Percentiles rank a stretch among this genome's conserved stretches.
Conservation (phyloP, 2,329 filamentous ascomycete genomes). For the Ambrosiella beaveri region DNA sequence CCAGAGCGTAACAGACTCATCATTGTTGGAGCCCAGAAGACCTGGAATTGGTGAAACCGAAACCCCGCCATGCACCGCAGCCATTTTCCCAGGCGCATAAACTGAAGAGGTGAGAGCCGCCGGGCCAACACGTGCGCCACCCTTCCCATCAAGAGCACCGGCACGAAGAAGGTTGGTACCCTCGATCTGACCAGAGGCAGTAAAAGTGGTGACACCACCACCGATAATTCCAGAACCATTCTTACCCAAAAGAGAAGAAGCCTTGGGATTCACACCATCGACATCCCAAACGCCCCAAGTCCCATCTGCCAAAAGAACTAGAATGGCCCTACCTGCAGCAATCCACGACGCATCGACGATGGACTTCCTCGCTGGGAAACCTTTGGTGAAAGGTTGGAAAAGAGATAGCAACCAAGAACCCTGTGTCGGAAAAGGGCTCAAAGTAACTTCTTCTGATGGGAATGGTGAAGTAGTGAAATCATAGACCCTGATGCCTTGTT, state of each 20-base stretch:
- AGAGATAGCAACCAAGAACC: conserved; percentile 49
- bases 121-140: conserved; percentile 24
- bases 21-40: conserved; percentile 24
- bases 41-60: conserved; percentile 29
- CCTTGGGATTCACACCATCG: conserved; percentile 35
- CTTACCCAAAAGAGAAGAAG: conserved; percentile 30
- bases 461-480: conserved; percentile 39
- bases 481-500: conserved; percentile 43
- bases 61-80: conserved; percentile 35
- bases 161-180: conserved; percentile 38
- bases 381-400: conserved; percentile 37
- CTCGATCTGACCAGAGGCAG: conserved; percentile 41
- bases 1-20: conserved; percentile 41
- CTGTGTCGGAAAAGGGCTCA: conserved; percentile 35
- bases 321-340: conserved; percentile 38
- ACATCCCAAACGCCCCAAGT: conserved; percentile 55
- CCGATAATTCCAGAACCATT: conserved; percentile 36
- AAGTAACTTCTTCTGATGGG: conserved; percentile 31
- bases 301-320: conserved; percentile 42
- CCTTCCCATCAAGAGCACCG: conserved; percentile 21
- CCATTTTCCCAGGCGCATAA: conserved; percentile 32
- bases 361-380: conserved; percentile 35
- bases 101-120: conserved; percentile 24
- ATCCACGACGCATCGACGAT: conserved; percentile 48
- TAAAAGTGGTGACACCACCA: conserved; percentile 41